Evolutionary conservation across 2,329 filamentous ascomycete genomes (phyloP), one percentile per base, ranked within the genome.

Genomic region (Penicillium sp.): DNA sequence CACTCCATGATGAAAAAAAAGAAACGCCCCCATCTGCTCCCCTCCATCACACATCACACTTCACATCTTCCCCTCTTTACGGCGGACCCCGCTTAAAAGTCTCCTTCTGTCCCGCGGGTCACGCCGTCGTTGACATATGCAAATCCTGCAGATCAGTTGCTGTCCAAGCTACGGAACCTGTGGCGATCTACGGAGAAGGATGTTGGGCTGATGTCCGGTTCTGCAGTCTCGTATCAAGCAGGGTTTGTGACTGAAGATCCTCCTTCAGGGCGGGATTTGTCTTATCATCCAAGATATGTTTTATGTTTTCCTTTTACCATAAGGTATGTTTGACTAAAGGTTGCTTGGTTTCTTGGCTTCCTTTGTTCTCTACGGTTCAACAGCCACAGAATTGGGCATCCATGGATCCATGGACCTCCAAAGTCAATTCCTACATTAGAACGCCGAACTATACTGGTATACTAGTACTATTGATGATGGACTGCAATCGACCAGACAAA

Each of bases 131-230:
- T 42, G 43, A 47, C 45, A 58, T 52, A 48, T 51, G 52, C 48
- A 37, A 46, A 31, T 16, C 3, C 44, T 57, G 57, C 48, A 60
- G 49, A 51, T 56, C 51, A 34, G 46, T 42, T 16, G 50, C 37
- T 40, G 39, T 54, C 21, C 28, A 36, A 28, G 7, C 14, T 21
- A 28, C 14, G 34, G 16, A 2, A 14, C 19, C 19, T 18, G n/a
- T 42, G 11, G 37, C 9, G 34, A 36, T 37, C 24, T 28, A 28
- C 36, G 16, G n/a, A n/a, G n/a, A n/a, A 21, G 19, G 13, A 6
- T 24, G 2, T 24, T 42, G 37, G 37, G 5, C 16, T 37, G 34
- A 11, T 37, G 18, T 13, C 13, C 14, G 4, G 31, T 7, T 33
- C 5, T 14, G 13, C 9, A 33, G n/a, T n/a, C n/a, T n/a, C n/a